Base-by-base conservation (phyloP, 2,329 filamentous ascomycete genomes). In the Cryphonectria naterciae region DNA sequence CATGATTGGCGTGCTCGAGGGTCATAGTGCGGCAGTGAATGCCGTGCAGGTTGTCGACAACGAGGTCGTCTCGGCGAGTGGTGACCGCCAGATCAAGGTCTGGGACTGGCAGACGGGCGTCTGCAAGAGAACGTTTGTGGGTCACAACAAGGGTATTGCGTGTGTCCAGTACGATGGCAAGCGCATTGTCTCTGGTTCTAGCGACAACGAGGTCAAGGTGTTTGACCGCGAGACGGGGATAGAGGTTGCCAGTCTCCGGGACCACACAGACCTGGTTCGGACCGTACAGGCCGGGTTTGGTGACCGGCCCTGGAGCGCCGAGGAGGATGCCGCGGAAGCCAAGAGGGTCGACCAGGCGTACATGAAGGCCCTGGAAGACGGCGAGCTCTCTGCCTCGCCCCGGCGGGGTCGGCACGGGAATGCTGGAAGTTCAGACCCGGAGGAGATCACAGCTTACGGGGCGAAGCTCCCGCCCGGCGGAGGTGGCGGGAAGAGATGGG, bases 131-230 rank as follows among this genome's bases (percentile, higher is more conserved):
- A 97, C 93, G 0, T 90, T 97, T 46, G 86, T 93, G 54, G 96
- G 95, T 1, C 96, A 99, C 77, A 89, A 89, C 74, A 99, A 99
- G 79, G 96, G 96, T 43, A 98, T 99, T 76, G 96, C 96, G 2
- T 99, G 96, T 79, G 95, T 99, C 22, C 95, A 99, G 80, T 98
- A 96, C 78, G 96, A 99, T 78, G 94, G 94, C 37, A 90, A 93
- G 66, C 89, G 96, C 28, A 97, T 99, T 73, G 94, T 99, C 67
- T 98, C 94, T 76, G 96, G 96, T 2, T 98, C 95, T 80, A 98
- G 95, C 76, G 96, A 99, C 80, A 94, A 97, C 78, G 95, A 96
- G 56, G 94, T 99, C 43, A 94, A 96, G 75, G 96, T 99, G 28
- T 99, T 97, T 79, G 96, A 98, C 78, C 91, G 92, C 61, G 87